phyloP scores from a whole-genome alignment of 495 filamentous ascomycete species.

The Collariella sp. region DNA sequence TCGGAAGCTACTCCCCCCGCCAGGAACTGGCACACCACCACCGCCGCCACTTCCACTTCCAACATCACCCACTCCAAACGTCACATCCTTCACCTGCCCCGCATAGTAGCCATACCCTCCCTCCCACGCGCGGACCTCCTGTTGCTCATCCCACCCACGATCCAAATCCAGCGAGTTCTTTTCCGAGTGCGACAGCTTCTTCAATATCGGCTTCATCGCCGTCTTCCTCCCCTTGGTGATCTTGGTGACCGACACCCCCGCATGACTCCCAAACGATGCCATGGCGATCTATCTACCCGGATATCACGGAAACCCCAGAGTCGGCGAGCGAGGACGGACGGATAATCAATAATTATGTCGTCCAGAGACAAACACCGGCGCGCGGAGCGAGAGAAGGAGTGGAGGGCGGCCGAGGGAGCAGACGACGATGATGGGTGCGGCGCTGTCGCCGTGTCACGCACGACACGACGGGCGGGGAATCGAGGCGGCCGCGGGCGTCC shows the following conservation, averaged over 20 bases:
- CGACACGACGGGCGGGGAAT: slow-evolving; percentile 22
- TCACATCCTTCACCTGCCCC: slow-evolving; percentile 24
- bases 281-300: slow-evolving; percentile 18
- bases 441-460: slow-evolving; percentile 25
- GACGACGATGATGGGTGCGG: neutral
- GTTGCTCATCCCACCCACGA: slow-evolving; percentile 42
- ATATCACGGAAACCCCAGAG: neutral
- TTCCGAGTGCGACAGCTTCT: slow-evolving; percentile 44
- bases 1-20: slow-evolving; percentile 14
- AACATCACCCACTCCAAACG: slow-evolving; percentile 16
- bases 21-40: neutral
- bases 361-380: neutral
- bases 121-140: slow-evolving; percentile 19
- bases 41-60: neutral
- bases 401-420: neutral
- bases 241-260: slow-evolving; percentile 28
- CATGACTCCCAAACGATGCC: slow-evolving; percentile 29
- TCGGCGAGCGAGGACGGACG: neutral
- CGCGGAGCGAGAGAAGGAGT: neutral
- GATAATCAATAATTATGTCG: neutral
- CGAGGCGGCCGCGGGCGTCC: slow-evolving; percentile 18
- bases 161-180: slow-evolving; percentile 49
- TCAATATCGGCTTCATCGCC: slow-evolving; percentile 47
- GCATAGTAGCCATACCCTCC: slow-evolving; percentile 11
- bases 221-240: slow-evolving; percentile 36